phyloP scores from a whole-genome alignment of 306 rosid genomes.

The Nissolia schottii region DNA sequence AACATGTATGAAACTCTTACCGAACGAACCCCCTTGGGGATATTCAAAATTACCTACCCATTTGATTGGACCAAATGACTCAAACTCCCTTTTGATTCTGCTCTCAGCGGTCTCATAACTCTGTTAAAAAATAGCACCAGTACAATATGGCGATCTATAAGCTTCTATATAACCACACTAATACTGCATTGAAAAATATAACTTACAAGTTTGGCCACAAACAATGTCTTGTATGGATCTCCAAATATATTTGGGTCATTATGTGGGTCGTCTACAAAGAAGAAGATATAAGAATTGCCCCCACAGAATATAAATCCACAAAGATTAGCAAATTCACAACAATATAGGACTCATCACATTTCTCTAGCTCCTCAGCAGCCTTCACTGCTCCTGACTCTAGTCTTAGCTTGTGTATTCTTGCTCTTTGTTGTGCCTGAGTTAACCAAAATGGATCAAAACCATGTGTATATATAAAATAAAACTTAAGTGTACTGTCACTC shows the following conservation, averaged over 20 bases:
- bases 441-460: conserved; percentile 22
- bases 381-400: conserved; percentile 89
- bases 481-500: background rate
- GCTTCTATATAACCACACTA: background rate
- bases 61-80: conserved; percentile 95
- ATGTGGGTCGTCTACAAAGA: conserved; percentile 72
- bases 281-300: conserved; percentile 14
- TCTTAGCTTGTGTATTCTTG: conserved; percentile 75
- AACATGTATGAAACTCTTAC: conserved; percentile 70
- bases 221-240: conserved; percentile 96
- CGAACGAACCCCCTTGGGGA: conserved; percentile 74
- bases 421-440: conserved; percentile 68
- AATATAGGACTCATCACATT: conserved; percentile 53
- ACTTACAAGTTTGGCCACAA: conserved; percentile 92
- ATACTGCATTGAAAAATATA: background rate
- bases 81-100: conserved; percentile 99
- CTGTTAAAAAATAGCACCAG: conserved; percentile 41
- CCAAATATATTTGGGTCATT: conserved; percentile 79
- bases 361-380: conserved; percentile 89
- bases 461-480: background rate
- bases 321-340: background rate
- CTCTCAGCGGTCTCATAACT: conserved; percentile 92
- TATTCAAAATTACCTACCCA: conserved; percentile 93
- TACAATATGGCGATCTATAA: conserved; percentile 10
- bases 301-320: conserved; percentile 4